Evolutionary conservation across 139 green algal species (phyloP).

Genomic region (Picochlorum costavermella): DNA sequence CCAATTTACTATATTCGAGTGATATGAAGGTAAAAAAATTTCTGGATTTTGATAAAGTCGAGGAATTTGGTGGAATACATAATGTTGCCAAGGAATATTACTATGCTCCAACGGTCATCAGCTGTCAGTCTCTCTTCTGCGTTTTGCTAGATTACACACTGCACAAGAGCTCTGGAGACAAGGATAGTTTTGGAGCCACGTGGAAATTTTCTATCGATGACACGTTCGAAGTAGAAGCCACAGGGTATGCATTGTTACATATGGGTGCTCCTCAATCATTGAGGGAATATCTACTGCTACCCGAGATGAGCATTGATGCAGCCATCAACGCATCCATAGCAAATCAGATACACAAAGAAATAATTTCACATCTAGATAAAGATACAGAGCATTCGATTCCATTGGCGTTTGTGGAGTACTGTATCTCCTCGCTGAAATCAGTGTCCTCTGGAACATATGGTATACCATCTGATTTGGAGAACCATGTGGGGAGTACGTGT

Average conservation of each 20-base stretch:
- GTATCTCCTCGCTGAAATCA: neutral
- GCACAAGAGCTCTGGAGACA: neutral
- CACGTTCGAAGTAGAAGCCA: slow-evolving; percentile 11
- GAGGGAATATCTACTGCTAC: slow-evolving; percentile 4
- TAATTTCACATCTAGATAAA: neutral
- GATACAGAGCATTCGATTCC: neutral
- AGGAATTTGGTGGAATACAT: slow-evolving; percentile 31
- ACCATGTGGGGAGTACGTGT: neutral
- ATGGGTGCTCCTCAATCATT: slow-evolving; percentile 15
- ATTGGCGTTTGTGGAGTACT: neutral
- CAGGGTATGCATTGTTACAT: slow-evolving; percentile 17
- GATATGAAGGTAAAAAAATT: neutral
- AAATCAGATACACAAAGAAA: slow-evolving; percentile 5
- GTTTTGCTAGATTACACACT: slow-evolving; percentile 20
- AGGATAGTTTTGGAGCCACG: neutral
- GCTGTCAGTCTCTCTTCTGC: slow-evolving; percentile 14
- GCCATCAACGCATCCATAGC: neutral
- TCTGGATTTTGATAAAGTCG: slow-evolving; percentile 18
- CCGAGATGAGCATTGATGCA: neutral
- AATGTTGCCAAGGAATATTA: slow-evolving; percentile 25
- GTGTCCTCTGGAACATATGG: neutral
- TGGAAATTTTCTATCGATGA: neutral
- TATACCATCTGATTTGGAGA: slow-evolving; percentile 7
- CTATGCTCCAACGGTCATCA: slow-evolving; percentile 15
- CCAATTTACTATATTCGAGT: slow-evolving; percentile 32